A percentile compares a stretch with the other conserved stretches of the same genome.
Evolutionary conservation across 306 rosid genomes (phyloP).

Genomic region (Coriaria nepalensis): DNA sequence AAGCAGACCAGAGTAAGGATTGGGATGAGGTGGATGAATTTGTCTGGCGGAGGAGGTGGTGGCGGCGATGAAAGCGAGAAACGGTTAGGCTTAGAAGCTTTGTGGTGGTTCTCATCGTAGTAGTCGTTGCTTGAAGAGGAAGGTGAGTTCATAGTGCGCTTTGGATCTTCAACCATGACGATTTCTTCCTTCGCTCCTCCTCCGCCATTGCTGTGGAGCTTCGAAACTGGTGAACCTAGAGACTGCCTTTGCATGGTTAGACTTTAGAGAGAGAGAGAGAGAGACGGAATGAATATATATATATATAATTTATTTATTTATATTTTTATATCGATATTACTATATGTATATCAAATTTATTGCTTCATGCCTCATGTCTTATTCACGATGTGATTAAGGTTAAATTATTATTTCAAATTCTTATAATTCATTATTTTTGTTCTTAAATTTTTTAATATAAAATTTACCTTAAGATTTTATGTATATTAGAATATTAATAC

Average conservation of each 20-base stretch:
- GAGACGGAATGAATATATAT: constrained; percentile 11
- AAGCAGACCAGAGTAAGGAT: constrained; percentile 76
- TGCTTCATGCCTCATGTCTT: too few relatives aligned
- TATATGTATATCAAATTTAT: too few relatives aligned
- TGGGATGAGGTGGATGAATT: constrained; percentile 73
- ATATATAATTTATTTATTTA: too few relatives aligned
- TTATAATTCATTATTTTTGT: too few relatives aligned
- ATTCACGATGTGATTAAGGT: too few relatives aligned
- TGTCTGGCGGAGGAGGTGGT: constrained; percentile 40
- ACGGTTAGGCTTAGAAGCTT: constrained; percentile 48
- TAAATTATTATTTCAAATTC: too few relatives aligned
- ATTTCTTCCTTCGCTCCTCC: constrained; percentile 28
- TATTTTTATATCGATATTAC: too few relatives aligned
- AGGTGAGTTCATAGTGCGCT: constrained; percentile 23
- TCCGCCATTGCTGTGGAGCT: constrained; percentile 54
- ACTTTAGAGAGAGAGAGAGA: constrained; percentile 12
- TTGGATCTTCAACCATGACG: constrained; percentile 16
- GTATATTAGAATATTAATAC: too few relatives aligned
- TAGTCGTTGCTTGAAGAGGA: constrained; percentile 6
- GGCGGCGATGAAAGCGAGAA: constrained; percentile 40
- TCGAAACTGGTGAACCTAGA: constrained; percentile 65
- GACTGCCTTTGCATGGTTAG: constrained; percentile 83
- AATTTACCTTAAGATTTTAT: too few relatives aligned
- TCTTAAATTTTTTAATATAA: too few relatives aligned
- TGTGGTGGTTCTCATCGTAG: constrained; percentile 18